These are phyloP conservation scores for Hemisphaericaspora xylanilytica DNA, from an alignment of 1,139 yeast genomes.

Conservation along the genomic window DNA sequence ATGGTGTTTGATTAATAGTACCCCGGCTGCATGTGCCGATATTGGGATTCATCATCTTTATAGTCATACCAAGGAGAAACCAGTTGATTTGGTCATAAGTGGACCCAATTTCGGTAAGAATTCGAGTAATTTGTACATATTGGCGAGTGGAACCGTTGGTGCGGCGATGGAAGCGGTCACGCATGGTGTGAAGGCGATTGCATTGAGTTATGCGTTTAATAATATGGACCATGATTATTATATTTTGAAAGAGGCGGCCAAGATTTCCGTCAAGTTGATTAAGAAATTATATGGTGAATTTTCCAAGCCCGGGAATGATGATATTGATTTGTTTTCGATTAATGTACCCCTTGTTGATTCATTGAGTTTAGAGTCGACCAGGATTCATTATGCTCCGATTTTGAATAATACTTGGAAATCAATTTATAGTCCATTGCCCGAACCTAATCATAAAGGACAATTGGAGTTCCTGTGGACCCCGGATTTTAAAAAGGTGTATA, in stretches of 20 bases:
- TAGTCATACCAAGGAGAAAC: conserved; percentile 42
- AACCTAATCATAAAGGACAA: conserved; percentile 24
- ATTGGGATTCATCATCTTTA: conserved; percentile 79
- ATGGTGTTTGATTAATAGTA: conserved; percentile 85
- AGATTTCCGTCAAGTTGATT: conserved; percentile 61
- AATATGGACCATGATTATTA: conserved; percentile 51
- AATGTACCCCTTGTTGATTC: conserved; percentile 71
- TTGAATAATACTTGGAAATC: conserved; percentile 78
- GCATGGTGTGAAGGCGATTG: conserved; percentile 72
- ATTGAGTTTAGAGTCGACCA: conserved; percentile 51
- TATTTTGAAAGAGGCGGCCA: conserved; percentile 64
- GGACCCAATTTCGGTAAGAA: conserved; percentile 97
- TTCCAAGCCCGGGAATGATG: conserved; percentile 30
- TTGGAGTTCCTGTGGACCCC: conserved; percentile 75
- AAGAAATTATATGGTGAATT: conserved; percentile 58
- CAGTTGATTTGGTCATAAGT: conserved; percentile 81
- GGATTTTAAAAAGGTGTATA: conserved; percentile 67
- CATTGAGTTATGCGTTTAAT: conserved; percentile 78
- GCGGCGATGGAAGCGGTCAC: conserved; percentile 95
- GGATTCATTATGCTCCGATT: conserved; percentile 71
- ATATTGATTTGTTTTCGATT: conserved; percentile 72
- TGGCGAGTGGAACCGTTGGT: conserved; percentile 96
- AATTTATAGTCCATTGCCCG: conserved; percentile 35
- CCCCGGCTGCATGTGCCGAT: conserved; percentile 95
- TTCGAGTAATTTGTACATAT: conserved; percentile 83